These are phyloP conservation scores for Prototheca stagnorum DNA, from an alignment of 163 green algal species.

Conservation along the genomic window DNA sequence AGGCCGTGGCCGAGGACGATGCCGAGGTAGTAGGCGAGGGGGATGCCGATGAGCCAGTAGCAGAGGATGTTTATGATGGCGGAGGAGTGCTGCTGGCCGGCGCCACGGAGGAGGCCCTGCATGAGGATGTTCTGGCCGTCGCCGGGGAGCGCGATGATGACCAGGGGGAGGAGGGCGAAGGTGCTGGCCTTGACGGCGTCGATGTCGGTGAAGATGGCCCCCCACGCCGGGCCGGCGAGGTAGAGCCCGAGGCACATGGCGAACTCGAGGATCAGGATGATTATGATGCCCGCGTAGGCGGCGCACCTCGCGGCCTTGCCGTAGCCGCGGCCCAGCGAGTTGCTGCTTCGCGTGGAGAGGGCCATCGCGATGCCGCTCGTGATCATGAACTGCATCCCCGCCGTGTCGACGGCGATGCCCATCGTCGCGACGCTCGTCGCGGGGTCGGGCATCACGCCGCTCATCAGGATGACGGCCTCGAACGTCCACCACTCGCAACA, in stretches of 20 bases:
- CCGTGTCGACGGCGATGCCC: constrained; percentile 8
- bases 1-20: constrained; percentile 2
- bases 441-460: constrained; percentile 9
- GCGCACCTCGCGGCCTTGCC: background rate
- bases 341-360: background rate
- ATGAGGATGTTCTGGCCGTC: constrained; percentile 4
- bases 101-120: constrained; percentile 6
- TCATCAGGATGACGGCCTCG: constrained; percentile 11
- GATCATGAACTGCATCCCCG: constrained; percentile 7
- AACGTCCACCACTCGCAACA: constrained; percentile 13
- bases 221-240: background rate
- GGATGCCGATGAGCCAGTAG: constrained; percentile 7
- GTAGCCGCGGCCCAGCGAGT: constrained; percentile 1
- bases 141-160: constrained; percentile 3
- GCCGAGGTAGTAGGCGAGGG: background rate
- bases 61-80: constrained; percentile 8
- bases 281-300: background rate
- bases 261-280: constrained; percentile 1
- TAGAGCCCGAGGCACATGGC: background rate
- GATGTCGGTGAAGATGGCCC: constrained; percentile 8
- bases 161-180: constrained; percentile 2
- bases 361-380: constrained; percentile 3
- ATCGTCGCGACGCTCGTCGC: constrained; percentile 1
- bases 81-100: constrained; percentile 2
- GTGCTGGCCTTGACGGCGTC: constrained; percentile 1